phyloP scores from a whole-genome alignment of 2,329 filamentous ascomycete species.

The Microthyrium microscopicum region DNA sequence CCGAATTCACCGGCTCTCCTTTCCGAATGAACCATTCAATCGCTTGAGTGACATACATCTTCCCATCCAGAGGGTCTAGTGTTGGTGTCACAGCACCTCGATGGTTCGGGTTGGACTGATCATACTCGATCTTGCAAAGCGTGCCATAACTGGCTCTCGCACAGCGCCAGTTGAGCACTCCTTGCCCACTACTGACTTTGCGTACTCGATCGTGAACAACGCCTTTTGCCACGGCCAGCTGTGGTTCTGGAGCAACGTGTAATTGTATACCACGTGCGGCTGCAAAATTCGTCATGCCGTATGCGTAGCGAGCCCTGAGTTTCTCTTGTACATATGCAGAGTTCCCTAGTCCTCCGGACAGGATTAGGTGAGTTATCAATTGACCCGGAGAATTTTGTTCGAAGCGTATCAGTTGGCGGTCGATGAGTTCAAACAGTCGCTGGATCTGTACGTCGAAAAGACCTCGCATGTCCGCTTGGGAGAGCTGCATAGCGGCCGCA shows the following conservation, averaged over 20 bases:
- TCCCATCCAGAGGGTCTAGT: slow-evolving; percentile 17
- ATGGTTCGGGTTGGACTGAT: slow-evolving; percentile 19
- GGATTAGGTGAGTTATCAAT: slow-evolving; percentile 20
- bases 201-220: slow-evolving; percentile 35
- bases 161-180: slow-evolving; percentile 27
- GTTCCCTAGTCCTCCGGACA: slow-evolving; percentile 27
- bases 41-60: slow-evolving; percentile 19
- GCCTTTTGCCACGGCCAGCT: slow-evolving; percentile 38
- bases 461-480: slow-evolving; percentile 16
- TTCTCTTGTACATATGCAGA: slow-evolving; percentile 23
- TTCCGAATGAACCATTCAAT: slow-evolving; percentile 23
- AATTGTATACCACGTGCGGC: slow-evolving; percentile 15
- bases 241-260: slow-evolving; percentile 29
- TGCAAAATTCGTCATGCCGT: slow-evolving; percentile 10
- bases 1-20: slow-evolving; percentile 18
- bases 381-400: slow-evolving; percentile 15
- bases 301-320: slow-evolving; percentile 19
- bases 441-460: slow-evolving; percentile 22
- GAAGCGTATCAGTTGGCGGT: slow-evolving; percentile 17
- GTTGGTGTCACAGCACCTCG: slow-evolving; percentile 12
- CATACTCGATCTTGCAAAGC: slow-evolving; percentile 20
- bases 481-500: slow-evolving; percentile 19
- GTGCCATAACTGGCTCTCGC: slow-evolving; percentile 22
- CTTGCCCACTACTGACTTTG: slow-evolving; percentile 24
- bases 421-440: slow-evolving; percentile 20